Evolutionary conservation across 1,139 yeast species (phyloP).

Genomic region (Kodamaea alishanica): DNA sequence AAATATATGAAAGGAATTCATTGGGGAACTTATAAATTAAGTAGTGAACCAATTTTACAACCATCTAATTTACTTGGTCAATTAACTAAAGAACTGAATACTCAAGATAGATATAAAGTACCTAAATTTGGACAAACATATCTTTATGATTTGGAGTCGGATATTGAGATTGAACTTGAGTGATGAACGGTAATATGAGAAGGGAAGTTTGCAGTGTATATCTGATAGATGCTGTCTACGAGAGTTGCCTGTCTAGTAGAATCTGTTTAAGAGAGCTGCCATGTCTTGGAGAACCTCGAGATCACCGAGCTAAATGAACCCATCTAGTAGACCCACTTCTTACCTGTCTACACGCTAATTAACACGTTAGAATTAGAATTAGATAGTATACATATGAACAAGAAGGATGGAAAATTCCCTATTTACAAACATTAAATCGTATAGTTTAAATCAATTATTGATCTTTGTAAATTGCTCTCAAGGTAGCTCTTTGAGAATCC

Average conservation of each 20-base stretch:
- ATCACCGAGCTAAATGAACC: too few relatives aligned
- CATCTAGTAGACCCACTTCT: too few relatives aligned
- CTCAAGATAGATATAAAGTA: slow-evolving; percentile 22
- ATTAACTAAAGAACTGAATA: slow-evolving; percentile 20
- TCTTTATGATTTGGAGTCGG: slow-evolving; percentile 27
- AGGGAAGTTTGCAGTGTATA: too few relatives aligned
- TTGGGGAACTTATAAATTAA: slow-evolving; percentile 91
- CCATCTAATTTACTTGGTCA: slow-evolving; percentile 51
- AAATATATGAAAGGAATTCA: slow-evolving; percentile 79
- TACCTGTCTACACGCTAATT: too few relatives aligned
- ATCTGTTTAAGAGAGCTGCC: too few relatives aligned
- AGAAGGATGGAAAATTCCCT: too few relatives aligned
- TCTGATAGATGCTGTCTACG: too few relatives aligned
- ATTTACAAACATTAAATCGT: too few relatives aligned
- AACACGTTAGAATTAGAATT: too few relatives aligned
- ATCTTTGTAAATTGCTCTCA: slow-evolving; percentile 27
- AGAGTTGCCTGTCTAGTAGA: too few relatives aligned
- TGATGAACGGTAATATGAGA: background rate
- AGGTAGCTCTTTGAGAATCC: slow-evolving; percentile 33
- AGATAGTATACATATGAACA: too few relatives aligned
- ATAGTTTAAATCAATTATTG: slow-evolving; percentile 1
- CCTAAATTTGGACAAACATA: slow-evolving; percentile 47
- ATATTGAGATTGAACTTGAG: slow-evolving; percentile 1
- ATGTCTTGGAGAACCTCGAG: too few relatives aligned
- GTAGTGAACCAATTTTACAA: slow-evolving; percentile 83